These are phyloP conservation scores for Pichia deserticola DNA, from an alignment of 805 yeast species.

Conservation along the genomic window DNA sequence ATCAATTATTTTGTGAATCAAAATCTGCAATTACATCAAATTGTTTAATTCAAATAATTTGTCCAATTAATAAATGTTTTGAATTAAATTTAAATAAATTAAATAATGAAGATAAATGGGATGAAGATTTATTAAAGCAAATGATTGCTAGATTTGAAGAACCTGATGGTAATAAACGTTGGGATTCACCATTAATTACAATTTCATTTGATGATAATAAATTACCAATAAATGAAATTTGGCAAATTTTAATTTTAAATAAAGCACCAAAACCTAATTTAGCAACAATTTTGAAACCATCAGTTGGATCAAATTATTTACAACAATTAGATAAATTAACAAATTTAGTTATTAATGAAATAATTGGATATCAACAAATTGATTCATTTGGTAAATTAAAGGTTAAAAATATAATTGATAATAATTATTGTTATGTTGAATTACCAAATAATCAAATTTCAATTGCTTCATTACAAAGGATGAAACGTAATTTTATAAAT, in stretches of 20 bases:
- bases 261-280: conserved; percentile 71
- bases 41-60: conserved; percentile 73
- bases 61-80: conserved; percentile 45
- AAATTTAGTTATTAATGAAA: conserved; percentile 51
- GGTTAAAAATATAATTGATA: conserved; percentile 26
- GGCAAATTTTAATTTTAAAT: conserved; percentile 52
- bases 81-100: conserved; percentile 47
- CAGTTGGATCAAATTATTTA: conserved; percentile 65
- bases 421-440: conserved; percentile 37
- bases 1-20: conserved; percentile 91
- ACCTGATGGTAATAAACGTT: conserved; percentile 74
- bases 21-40: conserved; percentile 76
- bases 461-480: conserved; percentile 72
- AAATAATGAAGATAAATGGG: conserved; percentile 45
- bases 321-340: conserved; percentile 74
- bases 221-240: conserved; percentile 59
- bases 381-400: conserved; percentile 39
- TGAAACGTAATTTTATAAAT: conserved; percentile 75
- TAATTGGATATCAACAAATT: conserved; percentile 56
- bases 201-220: conserved; percentile 49
- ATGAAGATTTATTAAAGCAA: conserved; percentile 53
- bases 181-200: conserved; percentile 91
- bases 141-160: conserved; percentile 86
- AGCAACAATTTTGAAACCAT: conserved; percentile 78
- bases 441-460: conserved; percentile 57